These are phyloP conservation scores for Alternaria sp. DNA, from an alignment of 2,329 filamentous ascomycete species.

Conservation along the genomic window DNA sequence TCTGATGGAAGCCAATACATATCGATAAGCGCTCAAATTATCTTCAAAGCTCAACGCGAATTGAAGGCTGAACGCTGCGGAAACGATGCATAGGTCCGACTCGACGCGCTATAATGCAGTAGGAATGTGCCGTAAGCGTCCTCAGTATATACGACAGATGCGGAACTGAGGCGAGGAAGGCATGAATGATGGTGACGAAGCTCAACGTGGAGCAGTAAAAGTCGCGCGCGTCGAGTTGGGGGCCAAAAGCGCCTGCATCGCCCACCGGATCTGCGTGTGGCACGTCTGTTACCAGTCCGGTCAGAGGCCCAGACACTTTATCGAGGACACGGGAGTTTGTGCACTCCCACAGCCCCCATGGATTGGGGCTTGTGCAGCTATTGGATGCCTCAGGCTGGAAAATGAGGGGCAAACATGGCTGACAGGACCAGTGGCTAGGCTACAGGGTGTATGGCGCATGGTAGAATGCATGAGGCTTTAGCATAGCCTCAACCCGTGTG, in stretches of 20 bases:
- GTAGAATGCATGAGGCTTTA: slow-evolving; percentile 15
- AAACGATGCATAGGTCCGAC: slow-evolving; percentile 31
- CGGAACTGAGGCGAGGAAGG: slow-evolving; percentile 15
- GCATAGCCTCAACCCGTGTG: slow-evolving; percentile 38
- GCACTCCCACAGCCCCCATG: slow-evolving; percentile 32
- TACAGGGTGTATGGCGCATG: slow-evolving; percentile 21
- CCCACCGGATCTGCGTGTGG: slow-evolving; percentile 18
- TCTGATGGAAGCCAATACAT: slow-evolving; percentile 50
- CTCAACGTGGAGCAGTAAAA: slow-evolving; percentile 18
- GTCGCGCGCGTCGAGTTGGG: slow-evolving; percentile 10
- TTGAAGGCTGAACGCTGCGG: slow-evolving; percentile 17
- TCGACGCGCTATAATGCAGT: slow-evolving; percentile 5
- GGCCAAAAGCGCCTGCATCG: slow-evolving; percentile 22
- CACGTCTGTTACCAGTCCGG: slow-evolving; percentile 24
- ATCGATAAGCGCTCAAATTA: slow-evolving; percentile 4
- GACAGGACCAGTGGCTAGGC: slow-evolving; percentile 31
- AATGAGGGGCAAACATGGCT: slow-evolving; percentile 31
- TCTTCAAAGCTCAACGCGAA: slow-evolving; percentile 17
- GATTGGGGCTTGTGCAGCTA: slow-evolving; percentile 19
- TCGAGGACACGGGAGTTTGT: slow-evolving; percentile 18
- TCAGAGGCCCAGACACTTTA: slow-evolving; percentile 26
- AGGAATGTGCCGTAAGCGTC: slow-evolving; percentile 13
- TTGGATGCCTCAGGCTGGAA: slow-evolving; percentile 32
- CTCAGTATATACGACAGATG: slow-evolving; percentile 23
- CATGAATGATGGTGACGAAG: slow-evolving; percentile 24